These are phyloP conservation scores for Polygonum aviculare DNA, from an alignment of 148 eudicot genomes.

Conservation along the genomic window DNA sequence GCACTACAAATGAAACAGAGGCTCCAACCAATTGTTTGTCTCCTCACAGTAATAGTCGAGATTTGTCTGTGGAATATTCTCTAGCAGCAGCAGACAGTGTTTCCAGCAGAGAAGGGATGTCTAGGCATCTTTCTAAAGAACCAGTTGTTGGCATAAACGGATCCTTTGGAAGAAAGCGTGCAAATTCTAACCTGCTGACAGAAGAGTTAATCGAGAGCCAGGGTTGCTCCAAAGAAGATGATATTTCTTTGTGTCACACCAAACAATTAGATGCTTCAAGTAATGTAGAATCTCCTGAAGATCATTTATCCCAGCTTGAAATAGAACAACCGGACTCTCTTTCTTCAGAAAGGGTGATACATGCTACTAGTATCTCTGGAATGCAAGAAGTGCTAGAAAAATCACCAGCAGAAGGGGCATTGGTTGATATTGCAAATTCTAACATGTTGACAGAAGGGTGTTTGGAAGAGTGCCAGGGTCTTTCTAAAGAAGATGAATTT, in stretches of 20 bases:
- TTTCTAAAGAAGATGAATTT: neutral
- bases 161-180: neutral
- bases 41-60: neutral
- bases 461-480: too few relatives aligned
- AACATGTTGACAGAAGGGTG: too few relatives aligned
- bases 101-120: neutral
- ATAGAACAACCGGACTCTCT: neutral
- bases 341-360: neutral
- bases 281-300: neutral
- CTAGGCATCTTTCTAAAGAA: neutral
- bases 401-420: neutral
- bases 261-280: neutral
- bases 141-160: neutral
- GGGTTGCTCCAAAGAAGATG: neutral
- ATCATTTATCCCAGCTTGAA: neutral
- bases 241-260: neutral
- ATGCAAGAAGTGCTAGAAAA: neutral
- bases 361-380: neutral
- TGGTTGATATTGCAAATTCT: neutral
- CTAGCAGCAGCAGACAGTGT: neutral
- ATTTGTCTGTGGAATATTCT: neutral
- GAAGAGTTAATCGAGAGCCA: slow-evolving; percentile 1
- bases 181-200: neutral
- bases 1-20: neutral
- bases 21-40: neutral